Evolutionary conservation across 176 grass and related monocot species (phyloP).

Genomic region (Urochloa ruziziensis): DNA sequence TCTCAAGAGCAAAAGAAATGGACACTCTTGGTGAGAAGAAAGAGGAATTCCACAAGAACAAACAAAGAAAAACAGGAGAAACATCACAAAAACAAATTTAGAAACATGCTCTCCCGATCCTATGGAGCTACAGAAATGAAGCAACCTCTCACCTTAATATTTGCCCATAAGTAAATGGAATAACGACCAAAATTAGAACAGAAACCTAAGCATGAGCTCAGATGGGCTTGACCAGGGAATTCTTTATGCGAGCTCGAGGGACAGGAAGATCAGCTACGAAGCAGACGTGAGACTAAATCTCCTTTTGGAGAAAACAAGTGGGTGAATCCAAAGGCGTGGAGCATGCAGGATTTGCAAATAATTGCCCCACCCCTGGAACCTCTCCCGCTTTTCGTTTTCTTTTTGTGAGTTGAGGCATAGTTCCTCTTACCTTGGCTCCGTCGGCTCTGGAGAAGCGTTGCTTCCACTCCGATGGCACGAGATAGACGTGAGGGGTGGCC

Average conservation of each 20-base stretch:
- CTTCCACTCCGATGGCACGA: conserved; percentile 33
- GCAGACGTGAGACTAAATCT: conserved; percentile 14
- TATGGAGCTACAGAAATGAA: conserved; percentile 23
- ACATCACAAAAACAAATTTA: conserved; percentile 3
- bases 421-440: conserved; percentile 32
- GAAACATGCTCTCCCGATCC: neutral
- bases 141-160: conserved; percentile 22
- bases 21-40: neutral
- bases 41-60: neutral
- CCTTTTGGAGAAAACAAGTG: conserved; percentile 16
- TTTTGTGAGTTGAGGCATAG: neutral
- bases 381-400: neutral
- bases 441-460: conserved; percentile 33
- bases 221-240: conserved; percentile 1
- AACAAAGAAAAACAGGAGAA: conserved; percentile 15
- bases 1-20: neutral
- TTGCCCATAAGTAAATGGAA: neutral
- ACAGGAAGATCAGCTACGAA: conserved; percentile 23
- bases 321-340: conserved; percentile 22
- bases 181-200: neutral
- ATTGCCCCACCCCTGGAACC: neutral
- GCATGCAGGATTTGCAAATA: too few relatives aligned
- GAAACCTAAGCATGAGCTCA: conserved; percentile 6
- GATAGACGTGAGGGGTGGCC: conserved; percentile 20
- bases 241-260: neutral